Evolutionary conservation across 371 early-diverging fungal genomes (phyloP).

Genomic region (Dichotomocladium elegans): DNA sequence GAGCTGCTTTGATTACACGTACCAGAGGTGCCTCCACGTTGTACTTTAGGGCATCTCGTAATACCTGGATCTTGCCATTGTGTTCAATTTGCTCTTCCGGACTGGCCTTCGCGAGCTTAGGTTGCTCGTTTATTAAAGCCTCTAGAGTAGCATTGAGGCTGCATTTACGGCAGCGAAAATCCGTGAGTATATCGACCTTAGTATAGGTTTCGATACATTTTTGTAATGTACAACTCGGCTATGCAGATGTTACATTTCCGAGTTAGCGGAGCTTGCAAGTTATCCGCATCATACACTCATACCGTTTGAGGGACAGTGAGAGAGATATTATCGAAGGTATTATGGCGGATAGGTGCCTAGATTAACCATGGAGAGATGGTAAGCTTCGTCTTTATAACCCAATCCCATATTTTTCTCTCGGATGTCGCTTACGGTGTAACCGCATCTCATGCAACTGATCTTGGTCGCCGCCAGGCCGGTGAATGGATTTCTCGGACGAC

Average conservation of each 20-base stretch:
- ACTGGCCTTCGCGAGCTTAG: slow-evolving; percentile 6
- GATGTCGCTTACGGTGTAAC: slow-evolving; percentile 55
- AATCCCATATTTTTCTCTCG: neutral
- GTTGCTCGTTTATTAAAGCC: slow-evolving; percentile 33
- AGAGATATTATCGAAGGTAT: slow-evolving; percentile 80
- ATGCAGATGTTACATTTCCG: too few species aligned
- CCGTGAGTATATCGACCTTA: slow-evolving; percentile 68
- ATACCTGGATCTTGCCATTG: slow-evolving; percentile 22
- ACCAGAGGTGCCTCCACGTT: slow-evolving; percentile 37
- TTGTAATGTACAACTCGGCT: slow-evolving; percentile 60
- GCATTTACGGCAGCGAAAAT: slow-evolving; percentile 76
- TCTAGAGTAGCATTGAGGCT: slow-evolving; percentile 58
- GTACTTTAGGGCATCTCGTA: slow-evolving; percentile 32
- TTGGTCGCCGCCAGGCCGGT: slow-evolving; percentile 73
- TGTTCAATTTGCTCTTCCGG: slow-evolving; percentile 11
- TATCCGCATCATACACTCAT: slow-evolving; percentile 16
- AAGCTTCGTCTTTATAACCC: too few species aligned
- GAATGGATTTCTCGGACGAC: slow-evolving; percentile 61
- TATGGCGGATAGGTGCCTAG: slow-evolving; percentile 73
- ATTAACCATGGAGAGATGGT: too few species aligned
- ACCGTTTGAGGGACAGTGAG: slow-evolving; percentile 65
- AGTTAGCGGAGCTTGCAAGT: neutral
- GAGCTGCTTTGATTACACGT: slow-evolving; percentile 1
- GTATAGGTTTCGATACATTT: slow-evolving; percentile 64
- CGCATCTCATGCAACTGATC: slow-evolving; percentile 76